These are phyloP conservation scores for Pythium grandisporangium DNA, from an alignment of 352 stramenopile species.

Conservation along the genomic window DNA sequence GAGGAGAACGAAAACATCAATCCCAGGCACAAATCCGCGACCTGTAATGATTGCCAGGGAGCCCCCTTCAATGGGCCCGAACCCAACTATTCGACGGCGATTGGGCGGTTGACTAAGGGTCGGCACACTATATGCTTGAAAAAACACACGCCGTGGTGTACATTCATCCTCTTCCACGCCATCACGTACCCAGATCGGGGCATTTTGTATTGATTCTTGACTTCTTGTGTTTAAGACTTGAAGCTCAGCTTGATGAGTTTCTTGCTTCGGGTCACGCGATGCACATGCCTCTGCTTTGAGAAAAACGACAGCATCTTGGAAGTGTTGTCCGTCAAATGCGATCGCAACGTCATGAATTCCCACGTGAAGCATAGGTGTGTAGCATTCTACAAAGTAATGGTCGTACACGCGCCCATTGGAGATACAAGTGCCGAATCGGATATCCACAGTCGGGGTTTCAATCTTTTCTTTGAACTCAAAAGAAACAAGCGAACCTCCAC, in stretches of 20 bases:
- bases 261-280: no score
- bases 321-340: slow-evolving; percentile 67
- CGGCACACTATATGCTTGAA: slow-evolving; percentile 47
- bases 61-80: slow-evolving; percentile 32
- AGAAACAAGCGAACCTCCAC: slow-evolving; percentile 45
- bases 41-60: slow-evolving; percentile 49
- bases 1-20: slow-evolving; percentile 60
- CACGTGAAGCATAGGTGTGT: slow-evolving; percentile 35
- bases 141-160: no score
- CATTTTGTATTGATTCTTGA: no score
- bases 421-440: slow-evolving; percentile 35
- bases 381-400: slow-evolving; percentile 49
- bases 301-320: slow-evolving; percentile 17
- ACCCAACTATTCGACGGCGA: slow-evolving; percentile 30
- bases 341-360: slow-evolving; percentile 35
- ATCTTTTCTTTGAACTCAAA: slow-evolving; percentile 57
- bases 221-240: no score
- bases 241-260: no score
- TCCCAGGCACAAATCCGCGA: slow-evolving; percentile 40
- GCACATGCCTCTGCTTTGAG: not conserved
- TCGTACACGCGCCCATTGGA: slow-evolving; percentile 11
- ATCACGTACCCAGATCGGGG: no score
- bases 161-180: no score
- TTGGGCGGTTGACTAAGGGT: slow-evolving; percentile 38
- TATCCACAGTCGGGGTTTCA: slow-evolving; percentile 44